Base-by-base conservation (phyloP, 352 stramenopile species). In the Phytopythium kandeliae region DNA sequence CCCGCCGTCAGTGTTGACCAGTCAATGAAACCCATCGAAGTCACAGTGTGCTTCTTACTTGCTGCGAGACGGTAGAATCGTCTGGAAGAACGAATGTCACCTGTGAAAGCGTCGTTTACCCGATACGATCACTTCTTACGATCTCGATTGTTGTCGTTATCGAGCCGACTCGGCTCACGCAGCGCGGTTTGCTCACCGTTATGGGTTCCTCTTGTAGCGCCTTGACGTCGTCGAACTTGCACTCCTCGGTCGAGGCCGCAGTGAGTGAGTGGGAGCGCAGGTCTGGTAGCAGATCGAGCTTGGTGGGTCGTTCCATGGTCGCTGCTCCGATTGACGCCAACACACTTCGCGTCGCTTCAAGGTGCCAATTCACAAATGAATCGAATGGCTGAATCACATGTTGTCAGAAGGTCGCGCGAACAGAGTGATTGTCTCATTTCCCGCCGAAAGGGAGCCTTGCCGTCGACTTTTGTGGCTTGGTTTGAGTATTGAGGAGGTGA, bases 181-280 rank as follows among this genome's bases (percentile, higher is more conserved):
- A 31, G 28, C 28, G 28, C 28, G 9, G 28, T 31, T 31, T 31
- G 16, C 45, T 3, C 40, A 86, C 75, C 38, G 67, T 34, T 30
- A 86, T 73, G 30, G 61, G 38, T 36, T 80, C 75, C 49, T 86
- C 72, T 51, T 86, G 75, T 16, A 86, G 60, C 30, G 67, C 70
- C 51, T 67, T 65, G 43, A 83, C 60, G 37, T 78, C 70, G 51
- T 86, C 75, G 31, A 77, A 74, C 60, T 86, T 86, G 67, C 58
- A 65, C 49, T 86, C 31, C 9, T 57, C 34, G 8, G 52, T 41
- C 25, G 30, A 61, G 16, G 61, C 55, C 16, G 58, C 55, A 28
- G 52, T 17, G 25, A 9, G 3, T 21, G 28, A 48, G 5, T 37
- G 42, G 2, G 42, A 24, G 11, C 26, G 42, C 42, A 48, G 30